These are phyloP conservation scores for Macrophomina tecta DNA, from an alignment of 2,329 filamentous ascomycete genomes.

Conservation along the genomic window DNA sequence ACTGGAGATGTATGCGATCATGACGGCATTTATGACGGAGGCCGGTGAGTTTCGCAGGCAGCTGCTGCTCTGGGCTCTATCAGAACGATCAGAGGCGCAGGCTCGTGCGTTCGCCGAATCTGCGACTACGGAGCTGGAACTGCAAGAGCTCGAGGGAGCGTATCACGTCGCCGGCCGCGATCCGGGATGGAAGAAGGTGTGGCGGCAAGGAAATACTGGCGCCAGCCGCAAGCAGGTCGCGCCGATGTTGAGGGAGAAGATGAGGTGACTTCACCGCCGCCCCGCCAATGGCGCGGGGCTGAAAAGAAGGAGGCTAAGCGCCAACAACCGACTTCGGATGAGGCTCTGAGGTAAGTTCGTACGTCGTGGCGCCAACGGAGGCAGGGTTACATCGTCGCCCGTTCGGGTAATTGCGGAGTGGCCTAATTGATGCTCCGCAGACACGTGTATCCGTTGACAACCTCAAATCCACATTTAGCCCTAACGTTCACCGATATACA, in stretches of 20 bases:
- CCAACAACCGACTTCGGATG: constrained; percentile 22
- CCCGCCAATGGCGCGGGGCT: constrained; percentile 16
- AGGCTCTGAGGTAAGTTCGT: constrained; percentile 24
- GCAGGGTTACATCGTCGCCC: constrained; percentile 25
- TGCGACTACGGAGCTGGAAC: constrained; percentile 57
- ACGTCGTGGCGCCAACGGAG: constrained; percentile 23
- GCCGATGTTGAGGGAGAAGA: constrained; percentile 59
- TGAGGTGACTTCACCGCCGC: constrained; percentile 21
- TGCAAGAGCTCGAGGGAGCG: constrained; percentile 61
- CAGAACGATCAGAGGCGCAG: constrained; percentile 55
- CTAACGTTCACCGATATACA: constrained; percentile 26
- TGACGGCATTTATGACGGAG: constrained; percentile 68
- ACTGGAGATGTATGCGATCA: constrained; percentile 69
- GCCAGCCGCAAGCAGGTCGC: constrained; percentile 69
- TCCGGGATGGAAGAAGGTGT: constrained; percentile 62
- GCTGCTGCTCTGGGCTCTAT: constrained; percentile 69
- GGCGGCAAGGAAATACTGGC: constrained; percentile 67
- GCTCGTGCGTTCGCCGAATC: constrained; percentile 61
- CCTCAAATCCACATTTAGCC: constrained; percentile 20
- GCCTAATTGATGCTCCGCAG: constrained; percentile 22
- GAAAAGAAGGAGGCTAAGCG: constrained; percentile 22
- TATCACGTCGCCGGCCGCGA: constrained; percentile 40
- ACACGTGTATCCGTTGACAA: constrained; percentile 29
- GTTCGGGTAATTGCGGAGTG: constrained; percentile 24
- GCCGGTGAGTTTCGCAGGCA: constrained; percentile 67